These are phyloP conservation scores for Cucurbita pepo DNA, from an alignment of 306 rosid species.

Conservation along the genomic window DNA sequence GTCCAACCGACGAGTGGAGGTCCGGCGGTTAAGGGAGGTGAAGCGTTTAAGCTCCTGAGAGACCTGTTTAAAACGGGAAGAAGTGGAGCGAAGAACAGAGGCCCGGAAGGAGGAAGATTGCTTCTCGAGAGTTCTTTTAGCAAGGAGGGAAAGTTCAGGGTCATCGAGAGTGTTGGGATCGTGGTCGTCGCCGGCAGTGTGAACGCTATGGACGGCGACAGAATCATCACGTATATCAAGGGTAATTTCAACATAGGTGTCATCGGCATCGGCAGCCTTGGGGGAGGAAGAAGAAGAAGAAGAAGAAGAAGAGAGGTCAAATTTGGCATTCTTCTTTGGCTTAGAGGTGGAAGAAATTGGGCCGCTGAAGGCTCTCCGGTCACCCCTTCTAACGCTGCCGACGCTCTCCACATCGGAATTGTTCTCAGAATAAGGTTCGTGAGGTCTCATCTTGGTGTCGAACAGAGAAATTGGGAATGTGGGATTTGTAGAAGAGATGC, in stretches of 20 bases:
- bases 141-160: conserved; percentile 29
- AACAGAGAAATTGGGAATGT: neutral
- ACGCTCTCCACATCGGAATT: neutral
- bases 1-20: conserved; percentile 22
- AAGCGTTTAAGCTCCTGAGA: conserved; percentile 44
- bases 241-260: conserved; percentile 35
- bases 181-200: conserved; percentile 9
- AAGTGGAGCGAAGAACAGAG: conserved; percentile 19
- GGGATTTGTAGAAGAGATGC: neutral
- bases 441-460: neutral
- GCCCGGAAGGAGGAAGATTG: conserved; percentile 27
- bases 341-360: conserved; percentile 13
- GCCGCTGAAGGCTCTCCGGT: conserved; percentile 20
- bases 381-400: neutral
- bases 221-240: conserved; percentile 40
- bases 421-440: neutral
- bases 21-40: conserved; percentile 16
- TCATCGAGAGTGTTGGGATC: conserved; percentile 12
- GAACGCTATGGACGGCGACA: conserved; percentile 51
- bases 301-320: conserved; percentile 7
- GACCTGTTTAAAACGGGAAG: conserved; percentile 26
- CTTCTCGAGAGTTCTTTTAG: conserved; percentile 22
- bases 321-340: conserved; percentile 1
- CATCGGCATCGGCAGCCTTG: conserved; percentile 4
- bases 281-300: neutral